A percentile compares a stretch with the other conserved stretches of the same genome.
Evolutionary conservation across 768 basidiomycete species (phyloP).

Genomic region (Gautieria morchelliformis): DNA sequence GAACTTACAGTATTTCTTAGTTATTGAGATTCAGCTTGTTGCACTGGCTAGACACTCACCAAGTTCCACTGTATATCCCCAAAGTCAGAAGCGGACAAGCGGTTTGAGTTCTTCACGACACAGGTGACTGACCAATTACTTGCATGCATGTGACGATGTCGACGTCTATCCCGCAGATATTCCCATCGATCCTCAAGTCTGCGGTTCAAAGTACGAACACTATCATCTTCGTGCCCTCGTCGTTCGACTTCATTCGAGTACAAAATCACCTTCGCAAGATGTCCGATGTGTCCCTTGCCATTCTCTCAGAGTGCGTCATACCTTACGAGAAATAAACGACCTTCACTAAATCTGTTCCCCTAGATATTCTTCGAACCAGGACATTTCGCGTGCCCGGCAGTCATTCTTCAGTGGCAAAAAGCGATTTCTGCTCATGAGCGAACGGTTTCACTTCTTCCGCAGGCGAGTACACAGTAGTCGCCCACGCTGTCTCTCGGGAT

Average conservation of each 20-base stretch:
- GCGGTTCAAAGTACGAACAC: constrained; percentile 90
- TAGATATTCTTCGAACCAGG: constrained; percentile 88
- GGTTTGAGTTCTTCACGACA: constrained; percentile 80
- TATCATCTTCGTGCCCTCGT: constrained; percentile 83
- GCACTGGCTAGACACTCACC: constrained; percentile 46
- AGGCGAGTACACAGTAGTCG: constrained; percentile 30
- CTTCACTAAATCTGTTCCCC: neutral
- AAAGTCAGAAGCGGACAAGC: constrained; percentile 74
- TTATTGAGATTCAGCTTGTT: too few species aligned
- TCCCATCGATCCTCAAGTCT: constrained; percentile 79
- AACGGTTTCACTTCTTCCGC: constrained; percentile 98
- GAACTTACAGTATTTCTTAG: neutral
- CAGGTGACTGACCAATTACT: constrained; percentile 42
- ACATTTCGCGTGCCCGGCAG: constrained; percentile 88
- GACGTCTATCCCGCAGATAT: constrained; percentile 37
- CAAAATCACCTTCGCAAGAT: constrained; percentile 78
- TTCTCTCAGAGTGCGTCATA: constrained; percentile 81
- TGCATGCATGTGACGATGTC: neutral
- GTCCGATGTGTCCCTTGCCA: constrained; percentile 59
- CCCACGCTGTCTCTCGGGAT: neutral
- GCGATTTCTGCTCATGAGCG: constrained; percentile 82
- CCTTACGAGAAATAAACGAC: too few species aligned
- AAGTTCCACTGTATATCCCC: constrained; percentile 64
- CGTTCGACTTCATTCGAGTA: constrained; percentile 91
- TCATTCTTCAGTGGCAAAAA: constrained; percentile 86